Evolutionary conservation across 345 rosid species (phyloP).

Genomic region (Boechera stricta): DNA sequence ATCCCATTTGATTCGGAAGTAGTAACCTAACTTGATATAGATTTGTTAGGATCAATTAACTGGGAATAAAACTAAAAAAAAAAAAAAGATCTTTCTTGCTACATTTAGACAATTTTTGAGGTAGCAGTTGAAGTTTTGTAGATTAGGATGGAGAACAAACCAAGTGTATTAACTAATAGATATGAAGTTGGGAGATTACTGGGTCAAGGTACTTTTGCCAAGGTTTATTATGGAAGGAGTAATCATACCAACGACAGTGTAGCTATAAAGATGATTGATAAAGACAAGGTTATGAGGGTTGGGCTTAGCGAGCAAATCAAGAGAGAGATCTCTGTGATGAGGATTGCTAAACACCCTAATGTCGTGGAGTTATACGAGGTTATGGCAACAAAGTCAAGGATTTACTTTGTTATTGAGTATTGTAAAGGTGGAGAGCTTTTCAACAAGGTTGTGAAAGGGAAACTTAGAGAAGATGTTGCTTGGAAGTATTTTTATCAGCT

Average conservation of each 20-base stretch:
- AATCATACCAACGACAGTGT: constrained; percentile 58
- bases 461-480: constrained; percentile 64
- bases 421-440: constrained; percentile 88
- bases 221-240: constrained; percentile 74
- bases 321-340: constrained; percentile 81
- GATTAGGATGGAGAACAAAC: constrained; percentile 73
- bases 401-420: constrained; percentile 69
- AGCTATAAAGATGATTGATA: constrained; percentile 77
- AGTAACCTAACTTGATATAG: neutral
- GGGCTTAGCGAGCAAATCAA: constrained; percentile 73
- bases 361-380: constrained; percentile 70
- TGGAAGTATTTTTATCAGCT: constrained; percentile 73
- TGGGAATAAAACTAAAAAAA: neutral
- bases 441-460: constrained; percentile 66
- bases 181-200: constrained; percentile 72
- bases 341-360: constrained; percentile 70
- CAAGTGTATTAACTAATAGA: constrained; percentile 64
- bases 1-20: neutral
- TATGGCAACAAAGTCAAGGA: constrained; percentile 76
- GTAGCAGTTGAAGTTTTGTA: constrained; percentile 9
- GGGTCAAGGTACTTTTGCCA: constrained; percentile 87
- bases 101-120: neutral
- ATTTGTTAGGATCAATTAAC: neutral
- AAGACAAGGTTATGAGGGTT: constrained; percentile 64
- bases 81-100: neutral